These are phyloP conservation scores for Martensiomyces pterosporus DNA, from an alignment of 192 early-diverging fungal genomes.

Conservation along the genomic window DNA sequence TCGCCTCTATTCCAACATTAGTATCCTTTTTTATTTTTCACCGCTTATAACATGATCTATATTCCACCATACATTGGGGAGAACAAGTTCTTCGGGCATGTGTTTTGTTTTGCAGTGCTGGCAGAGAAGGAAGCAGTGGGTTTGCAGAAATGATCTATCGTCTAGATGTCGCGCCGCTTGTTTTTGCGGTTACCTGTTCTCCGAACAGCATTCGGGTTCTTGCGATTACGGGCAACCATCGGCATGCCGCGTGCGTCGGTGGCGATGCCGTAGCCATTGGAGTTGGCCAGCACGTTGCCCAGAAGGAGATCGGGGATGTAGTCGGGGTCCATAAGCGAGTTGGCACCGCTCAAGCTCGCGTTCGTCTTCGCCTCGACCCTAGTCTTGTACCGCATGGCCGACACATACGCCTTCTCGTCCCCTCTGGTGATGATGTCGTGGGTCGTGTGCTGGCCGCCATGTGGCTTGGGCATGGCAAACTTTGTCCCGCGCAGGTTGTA, in stretches of 20 bases:
- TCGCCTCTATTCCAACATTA: background rate
- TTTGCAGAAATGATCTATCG: too few species aligned
- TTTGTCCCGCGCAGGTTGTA: conserved; percentile 86
- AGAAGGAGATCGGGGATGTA: conserved; percentile 28
- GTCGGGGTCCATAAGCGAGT: conserved; percentile 37
- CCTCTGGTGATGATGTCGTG: conserved; percentile 79
- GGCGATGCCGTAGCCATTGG: conserved; percentile 54
- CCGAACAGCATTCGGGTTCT: conserved; percentile 62
- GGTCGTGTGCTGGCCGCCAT: conserved; percentile 69
- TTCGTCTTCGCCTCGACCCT: conserved; percentile 23
- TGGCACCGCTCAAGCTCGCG: conserved; percentile 15
- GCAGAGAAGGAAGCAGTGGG: background rate
- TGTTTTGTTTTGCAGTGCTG: too few species aligned
- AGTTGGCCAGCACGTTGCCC: conserved; percentile 35
- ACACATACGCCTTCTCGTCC: conserved; percentile 82
- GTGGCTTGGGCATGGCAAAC: conserved; percentile 80
- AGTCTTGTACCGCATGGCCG: conserved; percentile 33
- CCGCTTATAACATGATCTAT: too few species aligned
- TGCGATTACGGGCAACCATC: conserved; percentile 61
- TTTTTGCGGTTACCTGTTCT: conserved; percentile 58
- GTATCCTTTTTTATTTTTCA: conserved; percentile 1
- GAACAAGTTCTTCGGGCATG: too few species aligned
- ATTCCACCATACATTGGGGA: too few species aligned
- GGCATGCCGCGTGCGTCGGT: conserved; percentile 60
- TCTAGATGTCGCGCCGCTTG: conserved; percentile 39